Conservation (phyloP, 768 basidiomycete genomes). For the Crepidotus variabilis region DNA sequence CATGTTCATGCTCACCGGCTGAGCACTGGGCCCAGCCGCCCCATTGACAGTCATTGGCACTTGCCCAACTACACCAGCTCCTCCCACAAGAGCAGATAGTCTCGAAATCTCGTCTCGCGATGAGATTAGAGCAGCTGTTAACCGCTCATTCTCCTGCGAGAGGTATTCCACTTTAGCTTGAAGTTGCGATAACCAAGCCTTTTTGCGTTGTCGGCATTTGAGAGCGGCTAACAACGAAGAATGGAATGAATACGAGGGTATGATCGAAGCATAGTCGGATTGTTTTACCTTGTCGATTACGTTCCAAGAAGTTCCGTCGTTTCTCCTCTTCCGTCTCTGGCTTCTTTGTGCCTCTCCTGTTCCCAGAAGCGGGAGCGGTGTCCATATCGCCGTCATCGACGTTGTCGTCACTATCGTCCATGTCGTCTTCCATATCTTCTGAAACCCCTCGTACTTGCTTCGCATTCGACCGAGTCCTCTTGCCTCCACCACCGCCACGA, state of each 20-base stretch:
- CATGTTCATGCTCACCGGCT: slow-evolving; percentile 46
- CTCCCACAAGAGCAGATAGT: slow-evolving; percentile 68
- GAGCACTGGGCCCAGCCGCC: slow-evolving; percentile 28
- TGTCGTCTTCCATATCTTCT: slow-evolving; percentile 34
- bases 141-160: slow-evolving; percentile 90
- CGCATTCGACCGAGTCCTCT: slow-evolving; percentile 36
- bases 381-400: slow-evolving; percentile 31
- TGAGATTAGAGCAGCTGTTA: slow-evolving; percentile 80
- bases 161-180: slow-evolving; percentile 94
- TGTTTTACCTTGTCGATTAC: slow-evolving; percentile 89
- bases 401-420: slow-evolving; percentile 35
- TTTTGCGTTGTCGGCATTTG: slow-evolving; percentile 98
- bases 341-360: slow-evolving; percentile 48
- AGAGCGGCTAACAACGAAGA: slow-evolving; percentile 83
- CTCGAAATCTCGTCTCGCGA: slow-evolving; percentile 92
- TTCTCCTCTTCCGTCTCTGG: slow-evolving; percentile 99
- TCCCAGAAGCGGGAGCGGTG: slow-evolving; percentile 12
- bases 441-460: slow-evolving; percentile 25
- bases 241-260: neutral
- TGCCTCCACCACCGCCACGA: slow-evolving; percentile 23
- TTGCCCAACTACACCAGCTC: slow-evolving; percentile 48
- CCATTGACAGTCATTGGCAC: slow-evolving; percentile 21
- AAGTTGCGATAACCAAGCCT: slow-evolving; percentile 91
- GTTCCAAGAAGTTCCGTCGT: slow-evolving; percentile 91
- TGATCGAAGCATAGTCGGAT: slow-evolving; percentile 3